Conservation (phyloP, 2,329 filamentous ascomycete genomes). For the Monilinia vaccinii-corymbosi region DNA sequence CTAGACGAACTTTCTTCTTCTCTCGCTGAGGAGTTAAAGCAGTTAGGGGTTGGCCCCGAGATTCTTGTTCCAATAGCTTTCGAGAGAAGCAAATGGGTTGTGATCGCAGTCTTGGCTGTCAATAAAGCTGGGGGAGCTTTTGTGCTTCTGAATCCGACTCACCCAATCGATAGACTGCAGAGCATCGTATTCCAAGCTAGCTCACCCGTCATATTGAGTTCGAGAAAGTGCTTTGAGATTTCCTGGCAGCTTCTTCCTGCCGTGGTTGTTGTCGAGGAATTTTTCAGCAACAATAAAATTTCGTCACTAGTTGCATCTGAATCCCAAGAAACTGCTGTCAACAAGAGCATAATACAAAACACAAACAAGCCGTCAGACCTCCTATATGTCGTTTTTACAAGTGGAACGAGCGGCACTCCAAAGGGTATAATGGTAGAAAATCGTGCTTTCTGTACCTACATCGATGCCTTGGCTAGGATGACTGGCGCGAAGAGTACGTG, state of each 20-base stretch:
- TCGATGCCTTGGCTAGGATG: not conserved
- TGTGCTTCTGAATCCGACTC: slow-evolving; percentile 23
- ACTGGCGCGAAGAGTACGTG: not conserved
- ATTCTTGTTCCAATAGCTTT: slow-evolving; percentile 15
- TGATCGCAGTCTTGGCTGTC: slow-evolving; percentile 22
- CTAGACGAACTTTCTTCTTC: slow-evolving; percentile 16
- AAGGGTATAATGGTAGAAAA: slow-evolving; percentile 13
- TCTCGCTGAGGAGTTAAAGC: slow-evolving; percentile 14
- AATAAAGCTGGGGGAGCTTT: slow-evolving; percentile 23
- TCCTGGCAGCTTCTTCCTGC: not conserved
- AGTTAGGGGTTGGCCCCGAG: slow-evolving; percentile 14
- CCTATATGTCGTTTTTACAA: slow-evolving; percentile 18
- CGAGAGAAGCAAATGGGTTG: slow-evolving; percentile 18
- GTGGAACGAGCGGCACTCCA: slow-evolving; percentile 20
- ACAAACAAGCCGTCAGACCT: not conserved
- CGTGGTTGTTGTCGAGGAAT: not conserved
- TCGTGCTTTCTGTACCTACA: slow-evolving; percentile 8
- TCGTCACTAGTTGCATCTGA: not conserved
- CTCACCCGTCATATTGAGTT: slow-evolving; percentile 9
- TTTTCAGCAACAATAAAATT: not conserved
- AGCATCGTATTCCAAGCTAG: slow-evolving; percentile 4
- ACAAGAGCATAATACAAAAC: not conserved
- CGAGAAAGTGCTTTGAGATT: not conserved
- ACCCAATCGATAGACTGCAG: not conserved
- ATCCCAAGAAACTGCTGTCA: not conserved